Conservation (phyloP, 2,329 filamentous ascomycete genomes). For the Claviceps sp. region DNA sequence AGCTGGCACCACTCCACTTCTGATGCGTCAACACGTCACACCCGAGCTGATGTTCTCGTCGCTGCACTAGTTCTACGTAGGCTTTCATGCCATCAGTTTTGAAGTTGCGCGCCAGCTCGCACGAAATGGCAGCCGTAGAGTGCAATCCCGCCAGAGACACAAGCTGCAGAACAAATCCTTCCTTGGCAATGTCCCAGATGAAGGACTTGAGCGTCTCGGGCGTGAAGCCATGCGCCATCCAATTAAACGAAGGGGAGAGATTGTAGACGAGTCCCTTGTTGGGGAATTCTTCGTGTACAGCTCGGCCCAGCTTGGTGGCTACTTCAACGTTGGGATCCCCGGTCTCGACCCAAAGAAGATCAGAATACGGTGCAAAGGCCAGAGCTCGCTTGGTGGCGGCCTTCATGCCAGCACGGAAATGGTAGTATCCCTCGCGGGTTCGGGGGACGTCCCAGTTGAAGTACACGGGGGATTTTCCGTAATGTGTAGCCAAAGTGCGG, state of each 20-base stretch:
- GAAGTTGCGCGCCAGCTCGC: slow-evolving; percentile 69
- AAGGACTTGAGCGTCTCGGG: slow-evolving; percentile 75
- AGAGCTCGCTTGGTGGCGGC: slow-evolving; percentile 89
- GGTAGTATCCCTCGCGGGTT: slow-evolving; percentile 88
- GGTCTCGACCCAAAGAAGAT: slow-evolving; percentile 95
- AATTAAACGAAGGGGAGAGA: slow-evolving; percentile 93
- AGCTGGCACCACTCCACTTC: slow-evolving; percentile 58
- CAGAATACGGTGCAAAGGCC: slow-evolving; percentile 81
- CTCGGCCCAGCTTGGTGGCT: slow-evolving; percentile 58
- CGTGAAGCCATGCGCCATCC: slow-evolving; percentile 89
- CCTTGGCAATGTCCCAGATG: slow-evolving; percentile 88
- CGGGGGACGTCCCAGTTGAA: slow-evolving; percentile 89
- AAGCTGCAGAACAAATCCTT: slow-evolving; percentile 63
- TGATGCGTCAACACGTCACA: slow-evolving; percentile 93
- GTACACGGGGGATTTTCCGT: slow-evolving; percentile 54
- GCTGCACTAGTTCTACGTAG: slow-evolving; percentile 89
- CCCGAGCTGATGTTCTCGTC: slow-evolving; percentile 76
- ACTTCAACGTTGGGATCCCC: slow-evolving; percentile 75
- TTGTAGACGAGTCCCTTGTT: slow-evolving; percentile 94
- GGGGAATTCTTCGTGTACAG: slow-evolving; percentile 57
- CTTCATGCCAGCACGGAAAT: slow-evolving; percentile 70
- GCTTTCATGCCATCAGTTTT: slow-evolving; percentile 91
- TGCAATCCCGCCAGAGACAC: slow-evolving; percentile 54
- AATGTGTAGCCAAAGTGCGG: slow-evolving; percentile 54
- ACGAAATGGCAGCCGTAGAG: slow-evolving; percentile 48